These are phyloP conservation scores for Macroventuria anomochaeta DNA, from an alignment of 2,329 filamentous ascomycete genomes.

Conservation along the genomic window DNA sequence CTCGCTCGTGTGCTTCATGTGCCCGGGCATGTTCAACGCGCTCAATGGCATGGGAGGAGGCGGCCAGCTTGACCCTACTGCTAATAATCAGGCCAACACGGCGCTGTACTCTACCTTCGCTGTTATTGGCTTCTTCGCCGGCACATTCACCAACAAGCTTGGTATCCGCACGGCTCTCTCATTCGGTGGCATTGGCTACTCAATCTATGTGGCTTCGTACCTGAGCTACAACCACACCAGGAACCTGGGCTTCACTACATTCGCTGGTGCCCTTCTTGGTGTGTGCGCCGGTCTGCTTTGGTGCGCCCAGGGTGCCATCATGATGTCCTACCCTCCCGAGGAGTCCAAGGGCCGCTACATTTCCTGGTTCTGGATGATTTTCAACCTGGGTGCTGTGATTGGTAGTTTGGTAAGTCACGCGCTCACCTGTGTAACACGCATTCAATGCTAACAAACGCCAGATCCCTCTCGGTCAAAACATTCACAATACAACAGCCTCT, in stretches of 20 bases:
- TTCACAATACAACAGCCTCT: conserved; percentile 60
- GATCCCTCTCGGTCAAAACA: conserved; percentile 77
- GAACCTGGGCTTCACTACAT: conserved; percentile 75
- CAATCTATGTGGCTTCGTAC: conserved; percentile 74
- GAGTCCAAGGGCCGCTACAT: conserved; percentile 86
- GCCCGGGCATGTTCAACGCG: conserved; percentile 62
- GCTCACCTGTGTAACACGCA: conserved; percentile 42
- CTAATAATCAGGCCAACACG: conserved; percentile 71
- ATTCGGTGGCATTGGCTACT: conserved; percentile 78
- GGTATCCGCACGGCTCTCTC: conserved; percentile 72
- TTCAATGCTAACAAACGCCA: conserved; percentile 34
- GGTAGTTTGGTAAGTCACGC: conserved; percentile 68
- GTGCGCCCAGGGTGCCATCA: conserved; percentile 83
- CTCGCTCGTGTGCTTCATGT: conserved; percentile 61
- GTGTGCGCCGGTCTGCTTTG: conserved; percentile 81
- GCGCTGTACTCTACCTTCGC: conserved; percentile 77
- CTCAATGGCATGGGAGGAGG: conserved; percentile 59
- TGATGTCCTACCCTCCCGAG: conserved; percentile 89
- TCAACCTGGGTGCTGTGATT: conserved; percentile 90
- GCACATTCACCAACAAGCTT: conserved; percentile 77
- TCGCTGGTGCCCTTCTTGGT: conserved; percentile 77
- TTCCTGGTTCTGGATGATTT: conserved; percentile 92
- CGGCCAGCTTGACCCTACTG: conserved; percentile 57
- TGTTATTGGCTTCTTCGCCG: conserved; percentile 68
- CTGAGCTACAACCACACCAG: conserved; percentile 72